Evolutionary conservation across 1,139 yeast species (phyloP).

Genomic region (Kluyveromyces sp.): DNA sequence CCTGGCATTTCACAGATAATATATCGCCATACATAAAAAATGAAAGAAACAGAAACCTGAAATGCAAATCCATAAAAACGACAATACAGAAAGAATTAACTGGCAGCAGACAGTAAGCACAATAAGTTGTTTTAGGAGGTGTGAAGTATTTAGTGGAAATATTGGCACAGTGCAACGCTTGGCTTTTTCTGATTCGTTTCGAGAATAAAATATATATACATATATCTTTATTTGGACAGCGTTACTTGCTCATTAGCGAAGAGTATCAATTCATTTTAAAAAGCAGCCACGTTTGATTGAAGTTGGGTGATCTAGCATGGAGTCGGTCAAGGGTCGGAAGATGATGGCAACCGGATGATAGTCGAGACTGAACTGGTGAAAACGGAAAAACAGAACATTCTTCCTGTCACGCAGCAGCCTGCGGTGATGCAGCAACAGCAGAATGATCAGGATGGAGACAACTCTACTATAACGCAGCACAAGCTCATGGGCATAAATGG

Average conservation of each 20-base stretch:
- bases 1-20: too few species aligned
- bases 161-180: not conserved
- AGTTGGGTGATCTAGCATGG: not conserved
- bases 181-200: not conserved
- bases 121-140: not conserved
- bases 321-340: constrained; percentile 12
- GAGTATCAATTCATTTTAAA: not conserved
- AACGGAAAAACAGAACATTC: constrained; percentile 19
- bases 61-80: not conserved
- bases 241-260: not conserved
- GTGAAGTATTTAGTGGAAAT: not conserved
- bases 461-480: not conserved
- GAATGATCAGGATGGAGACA: not conserved
- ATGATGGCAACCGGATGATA: constrained; percentile 23
- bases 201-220: not conserved
- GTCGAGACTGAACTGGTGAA: constrained; percentile 33
- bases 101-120: not conserved
- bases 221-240: not conserved
- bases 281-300: not conserved
- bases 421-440: not conserved
- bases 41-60: too few species aligned
- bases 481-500: not conserved
- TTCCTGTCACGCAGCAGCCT: constrained; percentile 7
- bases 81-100: not conserved
- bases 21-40: too few species aligned